These are phyloP conservation scores for Boletus vinaceobasis DNA, from an alignment of 768 basidiomycete species.

Conservation along the genomic window DNA sequence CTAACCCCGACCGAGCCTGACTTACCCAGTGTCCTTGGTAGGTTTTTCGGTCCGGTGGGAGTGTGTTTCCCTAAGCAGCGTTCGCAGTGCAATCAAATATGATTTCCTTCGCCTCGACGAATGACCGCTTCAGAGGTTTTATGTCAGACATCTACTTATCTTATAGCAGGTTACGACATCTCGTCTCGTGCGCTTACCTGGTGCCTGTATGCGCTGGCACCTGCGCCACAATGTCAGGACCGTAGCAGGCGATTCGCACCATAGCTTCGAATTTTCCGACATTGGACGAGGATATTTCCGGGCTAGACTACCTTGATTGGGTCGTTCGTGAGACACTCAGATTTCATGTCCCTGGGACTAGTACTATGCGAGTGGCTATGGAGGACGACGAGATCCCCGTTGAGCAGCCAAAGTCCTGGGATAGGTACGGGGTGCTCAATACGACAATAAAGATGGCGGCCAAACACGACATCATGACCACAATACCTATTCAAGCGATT, in stretches of 20 bases:
- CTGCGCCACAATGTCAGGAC: conserved; percentile 43
- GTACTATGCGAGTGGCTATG: conserved; percentile 53
- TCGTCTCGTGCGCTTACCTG: conserved; percentile 56
- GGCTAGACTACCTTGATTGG: conserved; percentile 57
- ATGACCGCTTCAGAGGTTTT: conserved; percentile 57
- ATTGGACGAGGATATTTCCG: conserved; percentile 30
- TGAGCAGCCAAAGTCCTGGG: conserved; percentile 25
- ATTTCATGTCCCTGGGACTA: conserved; percentile 54
- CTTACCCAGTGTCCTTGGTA: conserved; percentile 54
- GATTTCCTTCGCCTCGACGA: conserved; percentile 39
- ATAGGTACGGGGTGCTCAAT: conserved; percentile 31
- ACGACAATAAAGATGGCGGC: conserved; percentile 35
- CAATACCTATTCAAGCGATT: conserved; percentile 56
- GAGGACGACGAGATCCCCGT: conserved; percentile 54
- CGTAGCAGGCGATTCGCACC: conserved; percentile 41
- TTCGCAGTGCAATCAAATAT: conserved; percentile 58
- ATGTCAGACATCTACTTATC: conserved; percentile 62
- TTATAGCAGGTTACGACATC: conserved; percentile 66
- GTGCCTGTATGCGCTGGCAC: conserved; percentile 57
- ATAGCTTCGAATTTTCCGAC: conserved; percentile 19
- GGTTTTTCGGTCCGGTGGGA: conserved; percentile 19
- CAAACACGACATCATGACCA: conserved; percentile 50
- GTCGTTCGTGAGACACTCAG: conserved; percentile 58
- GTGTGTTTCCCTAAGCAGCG: not conserved
- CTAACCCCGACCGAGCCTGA: conserved; percentile 27